A percentile compares a stretch with the other conserved stretches of the same genome.
Evolutionary conservation across 2,329 filamentous ascomycete species (phyloP).

Genomic region (Pestalotiopsis sp.): DNA sequence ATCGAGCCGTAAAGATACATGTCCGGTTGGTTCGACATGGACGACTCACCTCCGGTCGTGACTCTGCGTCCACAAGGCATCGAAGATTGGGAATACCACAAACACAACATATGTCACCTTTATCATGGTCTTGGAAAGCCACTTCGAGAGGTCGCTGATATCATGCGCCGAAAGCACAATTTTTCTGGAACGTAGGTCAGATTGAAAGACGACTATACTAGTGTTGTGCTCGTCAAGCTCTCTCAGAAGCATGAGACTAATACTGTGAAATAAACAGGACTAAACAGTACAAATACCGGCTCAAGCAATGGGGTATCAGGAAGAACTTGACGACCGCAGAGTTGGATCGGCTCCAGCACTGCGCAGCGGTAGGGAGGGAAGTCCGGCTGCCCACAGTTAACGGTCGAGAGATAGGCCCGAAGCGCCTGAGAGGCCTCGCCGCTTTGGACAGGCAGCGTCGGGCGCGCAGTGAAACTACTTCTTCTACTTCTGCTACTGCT

Average conservation of each 20-base stretch:
- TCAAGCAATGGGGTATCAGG: constrained; percentile 57
- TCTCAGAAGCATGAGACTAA: constrained; percentile 6
- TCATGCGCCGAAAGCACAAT: constrained; percentile 49
- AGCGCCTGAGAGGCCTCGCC: background rate
- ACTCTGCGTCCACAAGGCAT: background rate
- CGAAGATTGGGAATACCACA: constrained; percentile 46
- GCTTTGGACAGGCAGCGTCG: background rate
- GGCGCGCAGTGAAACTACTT: no score
- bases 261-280: constrained; percentile 35
- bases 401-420: background rate
- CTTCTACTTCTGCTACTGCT: background rate
- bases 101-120: constrained; percentile 45
- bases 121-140: constrained; percentile 53
- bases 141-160: constrained; percentile 53
- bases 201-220: no score
- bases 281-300: constrained; percentile 60
- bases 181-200: constrained; percentile 52
- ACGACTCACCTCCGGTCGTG: background rate
- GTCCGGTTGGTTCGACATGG: background rate
- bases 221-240: no score
- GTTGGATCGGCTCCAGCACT: background rate
- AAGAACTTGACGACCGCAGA: constrained; percentile 39
- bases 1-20: no score
- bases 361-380: background rate
- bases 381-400: background rate